Conservation (phyloP, 164 flowering plant species). For the Litsea cubeba region DNA sequence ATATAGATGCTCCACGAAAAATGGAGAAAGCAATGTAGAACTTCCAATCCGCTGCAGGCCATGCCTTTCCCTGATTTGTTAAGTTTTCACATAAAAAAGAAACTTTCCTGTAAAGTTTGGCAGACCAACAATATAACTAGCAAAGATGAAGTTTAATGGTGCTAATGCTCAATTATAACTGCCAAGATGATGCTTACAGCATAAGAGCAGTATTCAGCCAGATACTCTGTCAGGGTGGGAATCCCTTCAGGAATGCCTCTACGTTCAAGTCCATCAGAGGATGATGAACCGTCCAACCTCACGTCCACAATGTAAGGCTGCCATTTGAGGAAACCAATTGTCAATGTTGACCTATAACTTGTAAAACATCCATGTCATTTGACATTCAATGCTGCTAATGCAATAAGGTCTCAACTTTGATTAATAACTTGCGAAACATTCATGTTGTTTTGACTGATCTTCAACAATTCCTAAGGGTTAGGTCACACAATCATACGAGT, state of each 20-base stretch:
- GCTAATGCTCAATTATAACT: neutral
- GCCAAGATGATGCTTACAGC: constrained; percentile 48
- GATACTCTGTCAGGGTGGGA: constrained; percentile 69
- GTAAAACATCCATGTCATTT: no score
- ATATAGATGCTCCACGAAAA: constrained; percentile 74
- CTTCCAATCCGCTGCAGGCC: constrained; percentile 85
- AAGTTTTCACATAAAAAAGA: neutral
- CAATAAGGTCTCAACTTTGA: neutral
- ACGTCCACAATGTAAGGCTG: constrained; percentile 67
- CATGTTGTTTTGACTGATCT: no score
- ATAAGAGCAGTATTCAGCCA: constrained; percentile 73
- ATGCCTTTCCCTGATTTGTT: constrained; percentile 58
- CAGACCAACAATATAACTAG: neutral
- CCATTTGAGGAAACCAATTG: constrained; percentile 18
- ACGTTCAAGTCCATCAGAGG: constrained; percentile 53
- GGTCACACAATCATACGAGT: no score
- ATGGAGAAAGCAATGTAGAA: constrained; percentile 80
- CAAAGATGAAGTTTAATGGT: neutral
- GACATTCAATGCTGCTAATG: neutral
- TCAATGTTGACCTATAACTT: neutral
- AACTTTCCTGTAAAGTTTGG: neutral
- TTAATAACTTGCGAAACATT: no score
- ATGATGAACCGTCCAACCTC: constrained; percentile 17
- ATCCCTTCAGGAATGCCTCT: constrained; percentile 78
- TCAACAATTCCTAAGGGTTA: no score